Base-by-base conservation (phyloP, 805 yeast species). In the Cyberlindnera maritima region DNA sequence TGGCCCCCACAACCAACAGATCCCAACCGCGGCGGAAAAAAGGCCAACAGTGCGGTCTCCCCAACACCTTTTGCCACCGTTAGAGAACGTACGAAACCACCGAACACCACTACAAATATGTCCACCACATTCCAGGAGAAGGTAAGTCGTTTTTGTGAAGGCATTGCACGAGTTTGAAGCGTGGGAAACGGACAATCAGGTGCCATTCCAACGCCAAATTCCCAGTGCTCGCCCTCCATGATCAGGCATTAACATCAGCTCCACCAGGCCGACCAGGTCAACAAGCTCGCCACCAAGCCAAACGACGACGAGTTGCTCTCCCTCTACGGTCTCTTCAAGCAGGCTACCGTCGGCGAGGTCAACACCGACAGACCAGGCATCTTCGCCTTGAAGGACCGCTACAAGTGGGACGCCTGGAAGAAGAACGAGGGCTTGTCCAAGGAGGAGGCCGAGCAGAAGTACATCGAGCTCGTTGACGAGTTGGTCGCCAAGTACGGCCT, bases 321-420 rank as follows among this genome's bases (percentile, higher is more conserved):
- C 67, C 76, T 94, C 61, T 94, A 94, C 74, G 97, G 92, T 41
- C 77, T 94, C 60, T 94, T 77, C 85, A 94, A 94, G 72, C 99
- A 94, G 75, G 96, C 98, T 59, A 92, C 97, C 31, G 85, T 84
- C 47, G 99, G 99, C 56, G 99, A 94, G 78, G 89, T 89, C 79
- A 69, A 67, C 56, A 86, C 96, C 52, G 74, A 77, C 46, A 88
- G 88, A 74, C 99, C 99, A 45, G 94, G 97, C 54, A 71, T 87
- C 49, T 88, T 94, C 68, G 96, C 90, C 72, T 78, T 94, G 73
- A 89, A 86, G 74, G 97, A 92, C 58, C 90, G 95, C 72, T 87
- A 88, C 80, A 94, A 94, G 77, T 94, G 98, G 98, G 92, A 91
- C 65, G 79, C 98, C 9, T 94, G 98, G 98, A 84, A 84, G 61